Percentiles rank a stretch among this genome's conserved stretches.
Conservation (phyloP, 2,329 filamentous ascomycete genomes). For the Fusarium temperatum region DNA sequence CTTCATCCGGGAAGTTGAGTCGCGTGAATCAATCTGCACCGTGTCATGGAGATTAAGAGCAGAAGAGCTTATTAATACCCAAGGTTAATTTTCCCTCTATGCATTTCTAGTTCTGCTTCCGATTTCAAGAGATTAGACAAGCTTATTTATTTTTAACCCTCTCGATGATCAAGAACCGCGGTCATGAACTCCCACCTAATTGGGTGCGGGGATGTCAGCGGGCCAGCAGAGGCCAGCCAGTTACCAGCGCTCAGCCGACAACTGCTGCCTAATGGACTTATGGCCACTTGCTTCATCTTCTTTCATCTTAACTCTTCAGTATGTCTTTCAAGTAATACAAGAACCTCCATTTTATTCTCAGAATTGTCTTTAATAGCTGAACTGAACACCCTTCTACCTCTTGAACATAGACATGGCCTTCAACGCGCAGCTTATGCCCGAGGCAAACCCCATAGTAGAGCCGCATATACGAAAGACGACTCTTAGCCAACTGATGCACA, state of each 20-base stretch:
- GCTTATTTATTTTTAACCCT: not conserved
- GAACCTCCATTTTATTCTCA: not conserved
- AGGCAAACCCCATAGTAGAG: not conserved
- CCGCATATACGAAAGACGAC: not conserved
- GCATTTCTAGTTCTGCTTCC: too few species aligned
- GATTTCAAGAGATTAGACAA: not conserved
- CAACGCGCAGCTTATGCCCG: not conserved
- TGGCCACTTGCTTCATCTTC: not conserved
- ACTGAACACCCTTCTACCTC: not conserved
- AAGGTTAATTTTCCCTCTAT: too few species aligned
- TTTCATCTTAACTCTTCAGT: not conserved
- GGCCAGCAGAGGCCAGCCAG: not conserved
- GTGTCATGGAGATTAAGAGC: too few species aligned
- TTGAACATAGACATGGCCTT: not conserved
- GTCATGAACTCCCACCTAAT: rapidly evolving
- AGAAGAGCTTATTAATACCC: too few species aligned
- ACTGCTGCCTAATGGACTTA: not conserved
- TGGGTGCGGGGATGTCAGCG: not conserved
- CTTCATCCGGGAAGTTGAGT: not conserved
- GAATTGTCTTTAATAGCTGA: not conserved
- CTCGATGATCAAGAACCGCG: rapidly evolving
- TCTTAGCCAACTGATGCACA: rapidly evolving
- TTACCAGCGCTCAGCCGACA: not conserved
- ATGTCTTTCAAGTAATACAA: not conserved
- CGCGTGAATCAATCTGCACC: not conserved